Evolutionary conservation across 345 rosid species (phyloP), one percentile per base, ranked within the genome.

Genomic region (Corchorus olitorius): DNA sequence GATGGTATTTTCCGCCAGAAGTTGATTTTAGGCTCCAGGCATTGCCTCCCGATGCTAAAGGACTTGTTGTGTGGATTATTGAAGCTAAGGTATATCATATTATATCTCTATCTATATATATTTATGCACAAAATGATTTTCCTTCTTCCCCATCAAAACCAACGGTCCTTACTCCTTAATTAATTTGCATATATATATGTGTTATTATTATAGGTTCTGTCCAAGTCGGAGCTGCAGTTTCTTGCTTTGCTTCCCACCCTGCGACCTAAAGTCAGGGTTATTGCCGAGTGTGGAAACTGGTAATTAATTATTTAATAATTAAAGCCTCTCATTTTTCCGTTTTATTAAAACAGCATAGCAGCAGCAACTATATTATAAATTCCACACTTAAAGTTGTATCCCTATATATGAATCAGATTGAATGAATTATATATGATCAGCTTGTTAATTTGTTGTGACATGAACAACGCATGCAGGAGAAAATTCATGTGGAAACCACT

Each of bases 1-100:
- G 99, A 72, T 95, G 99, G 99, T 95, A 92, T 78, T 93, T 82
- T 74, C 98, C 99, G 2, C 99, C 97, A 3, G 98, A 92, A 80
- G 94, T 95, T 5, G 99, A 95, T 75, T 93, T 84, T 59, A 87
- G 97, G 76, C 94, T 95, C 48, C 82, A 84, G 0, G 91, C 92
- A 35, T 80, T 92, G 69, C 98, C 98, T 4, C 86, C 93, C 1
- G 53, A 76, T 76, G 99, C 97, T 22, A 93, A 90, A 83, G 97
- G 99, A 70, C 97, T 95, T 33, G 84, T 95, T 0, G 89, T 95
- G 58, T 95, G 99, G 98, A 69, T 93, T 58, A 82, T 91, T 59
- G 99, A 95, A 87, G 99, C 99, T 81, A 91, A 93, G 99, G 97
- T 89, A 60, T 27, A 27, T 27, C 1, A 27, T 27, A 27, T 27